A percentile compares a stretch with the other conserved stretches of the same genome.
Conservation (phyloP, 345 rosid species). For the Turnera subulata region DNA sequence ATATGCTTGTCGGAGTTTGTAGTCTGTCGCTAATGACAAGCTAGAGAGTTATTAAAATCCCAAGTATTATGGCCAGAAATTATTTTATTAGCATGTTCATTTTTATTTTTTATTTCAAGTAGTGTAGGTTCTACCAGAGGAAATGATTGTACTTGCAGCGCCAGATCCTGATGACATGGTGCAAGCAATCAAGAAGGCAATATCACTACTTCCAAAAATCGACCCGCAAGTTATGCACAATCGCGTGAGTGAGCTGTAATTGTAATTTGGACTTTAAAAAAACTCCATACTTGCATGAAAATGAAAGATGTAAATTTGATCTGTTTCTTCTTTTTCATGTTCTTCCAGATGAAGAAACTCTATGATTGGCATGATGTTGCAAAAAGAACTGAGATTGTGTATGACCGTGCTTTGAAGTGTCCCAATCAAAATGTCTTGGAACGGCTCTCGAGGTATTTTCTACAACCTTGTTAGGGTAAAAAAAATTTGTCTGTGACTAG, state of each 20-base stretch:
- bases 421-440: constrained; percentile 57
- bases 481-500: not conserved
- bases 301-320: not conserved
- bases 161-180: constrained; percentile 97
- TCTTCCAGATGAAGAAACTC: constrained; percentile 63
- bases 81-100: no score
- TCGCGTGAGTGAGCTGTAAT: constrained; percentile 44
- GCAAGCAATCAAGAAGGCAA: constrained; percentile 67
- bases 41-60: no score
- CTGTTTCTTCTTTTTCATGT: not conserved
- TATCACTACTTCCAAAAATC: constrained; percentile 70
- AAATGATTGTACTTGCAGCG: constrained; percentile 91
- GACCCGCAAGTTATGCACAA: constrained; percentile 85
- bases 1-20: no score
- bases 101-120: not conserved
- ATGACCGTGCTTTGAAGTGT: constrained; percentile 67
- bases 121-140: constrained; percentile 85
- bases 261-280: not conserved
- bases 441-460: constrained; percentile 69
- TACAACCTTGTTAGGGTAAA: not conserved
- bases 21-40: no score
- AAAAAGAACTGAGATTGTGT: constrained; percentile 86
- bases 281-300: not conserved
- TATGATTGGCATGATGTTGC: constrained; percentile 98
- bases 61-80: no score